Evolutionary conservation across 768 basidiomycete genomes (phyloP).

Genomic region (Hypsizygus marmoreus): DNA sequence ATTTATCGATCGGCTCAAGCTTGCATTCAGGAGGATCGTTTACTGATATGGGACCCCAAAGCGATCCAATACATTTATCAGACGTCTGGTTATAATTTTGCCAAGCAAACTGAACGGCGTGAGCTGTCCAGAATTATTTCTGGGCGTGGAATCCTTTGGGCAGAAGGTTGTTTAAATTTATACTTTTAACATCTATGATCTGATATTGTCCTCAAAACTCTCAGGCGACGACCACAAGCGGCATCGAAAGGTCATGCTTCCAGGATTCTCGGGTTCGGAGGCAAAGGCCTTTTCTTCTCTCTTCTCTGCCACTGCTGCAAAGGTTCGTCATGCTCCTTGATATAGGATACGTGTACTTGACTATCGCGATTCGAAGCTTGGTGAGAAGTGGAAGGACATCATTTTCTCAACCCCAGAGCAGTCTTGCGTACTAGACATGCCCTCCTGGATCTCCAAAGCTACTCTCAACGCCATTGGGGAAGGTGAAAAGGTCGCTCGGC

Average conservation of each 20-base stretch:
- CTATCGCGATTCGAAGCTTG: slow-evolving; percentile 27
- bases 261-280: slow-evolving; percentile 49
- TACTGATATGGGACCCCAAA: slow-evolving; percentile 50
- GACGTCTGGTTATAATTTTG: slow-evolving; percentile 44
- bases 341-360: slow-evolving; percentile 9
- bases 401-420: slow-evolving; percentile 28
- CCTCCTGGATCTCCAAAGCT: slow-evolving; percentile 41
- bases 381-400: slow-evolving; percentile 40
- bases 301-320: slow-evolving; percentile 40
- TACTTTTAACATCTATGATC: slow-evolving; percentile 7
- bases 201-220: no score
- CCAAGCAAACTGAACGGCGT: slow-evolving; percentile 39
- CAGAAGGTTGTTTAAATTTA: slow-evolving; percentile 40
- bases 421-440: slow-evolving; percentile 34
- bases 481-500: slow-evolving; percentile 25
- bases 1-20: slow-evolving; percentile 1
- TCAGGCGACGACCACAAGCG: slow-evolving; percentile 46
- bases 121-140: slow-evolving; percentile 35
- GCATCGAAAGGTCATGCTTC: slow-evolving; percentile 47
- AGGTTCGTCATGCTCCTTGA: slow-evolving; percentile 23
- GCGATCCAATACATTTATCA: slow-evolving; percentile 47
- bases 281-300: slow-evolving; percentile 40
- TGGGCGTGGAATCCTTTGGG: slow-evolving; percentile 40
- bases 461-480: slow-evolving; percentile 54
- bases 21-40: slow-evolving; percentile 40